Evolutionary conservation across 768 basidiomycete genomes (phyloP).

Genomic region (Polyporus arcularius): DNA sequence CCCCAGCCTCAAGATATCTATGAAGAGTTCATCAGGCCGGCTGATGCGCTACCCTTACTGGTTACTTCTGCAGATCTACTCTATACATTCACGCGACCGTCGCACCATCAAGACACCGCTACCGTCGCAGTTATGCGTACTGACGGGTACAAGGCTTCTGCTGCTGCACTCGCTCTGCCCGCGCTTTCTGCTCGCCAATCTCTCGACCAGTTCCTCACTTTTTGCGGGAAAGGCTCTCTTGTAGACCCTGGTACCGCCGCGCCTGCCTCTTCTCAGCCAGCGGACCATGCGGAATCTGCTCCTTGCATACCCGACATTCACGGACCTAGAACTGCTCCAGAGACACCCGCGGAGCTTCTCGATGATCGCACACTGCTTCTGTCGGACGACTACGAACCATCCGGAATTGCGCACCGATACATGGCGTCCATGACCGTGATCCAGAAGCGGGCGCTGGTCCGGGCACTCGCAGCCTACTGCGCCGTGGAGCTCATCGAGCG

Average conservation of each 20-base stretch:
- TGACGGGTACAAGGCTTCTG: not conserved
- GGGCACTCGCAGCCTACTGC: conserved; percentile 47
- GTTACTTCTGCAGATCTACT: too few species aligned
- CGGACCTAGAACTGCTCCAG: not conserved
- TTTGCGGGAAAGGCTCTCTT: conserved; percentile 14
- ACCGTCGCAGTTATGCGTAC: not conserved
- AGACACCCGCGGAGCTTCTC: conserved; percentile 23
- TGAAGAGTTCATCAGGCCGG: too few species aligned
- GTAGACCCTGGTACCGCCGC: not conserved
- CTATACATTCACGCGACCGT: not conserved
- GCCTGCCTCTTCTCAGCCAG: not conserved
- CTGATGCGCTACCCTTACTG: too few species aligned
- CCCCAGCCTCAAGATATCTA: too few species aligned
- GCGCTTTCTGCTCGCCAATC: conserved; percentile 8
- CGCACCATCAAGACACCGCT: not conserved
- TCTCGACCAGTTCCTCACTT: conserved; percentile 17
- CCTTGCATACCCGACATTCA: not conserved
- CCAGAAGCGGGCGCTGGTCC: conserved; percentile 65
- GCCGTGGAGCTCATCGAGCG: conserved; percentile 66
- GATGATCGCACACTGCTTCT: conserved; percentile 17
- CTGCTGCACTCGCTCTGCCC: not conserved
- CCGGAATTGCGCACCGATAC: conserved; percentile 55
- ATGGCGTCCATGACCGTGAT: conserved; percentile 68
- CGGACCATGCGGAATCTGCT: not conserved
- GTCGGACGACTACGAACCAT: conserved; percentile 35